Evolutionary conservation across 176 grass and related monocot genomes (phyloP).

Genomic region (Zoysia japonica): DNA sequence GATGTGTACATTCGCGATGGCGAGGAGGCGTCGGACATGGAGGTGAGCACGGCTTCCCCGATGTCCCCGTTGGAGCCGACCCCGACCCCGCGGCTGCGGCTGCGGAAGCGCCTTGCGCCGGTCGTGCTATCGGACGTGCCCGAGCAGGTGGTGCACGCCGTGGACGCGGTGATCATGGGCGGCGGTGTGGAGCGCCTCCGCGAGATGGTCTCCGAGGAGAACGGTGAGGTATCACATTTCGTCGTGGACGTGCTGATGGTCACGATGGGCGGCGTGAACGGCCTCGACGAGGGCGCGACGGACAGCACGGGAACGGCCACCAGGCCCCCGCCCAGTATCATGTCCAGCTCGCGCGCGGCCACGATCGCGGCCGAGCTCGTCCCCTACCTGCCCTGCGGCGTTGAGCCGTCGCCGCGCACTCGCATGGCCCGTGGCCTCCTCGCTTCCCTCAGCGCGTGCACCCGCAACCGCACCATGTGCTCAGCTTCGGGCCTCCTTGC

Average conservation of each 20-base stretch:
- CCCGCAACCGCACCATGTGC: slow-evolving; percentile 96
- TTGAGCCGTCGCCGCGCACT: slow-evolving; percentile 87
- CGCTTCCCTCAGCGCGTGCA: slow-evolving; percentile 70
- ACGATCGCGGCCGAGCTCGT: slow-evolving; percentile 74
- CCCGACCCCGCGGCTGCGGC: slow-evolving; percentile 1
- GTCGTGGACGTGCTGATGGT: slow-evolving; percentile 88
- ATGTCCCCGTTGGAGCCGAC: background rate
- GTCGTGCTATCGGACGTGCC: slow-evolving; percentile 72
- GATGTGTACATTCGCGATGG: slow-evolving; percentile 41
- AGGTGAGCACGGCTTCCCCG: slow-evolving; percentile 32
- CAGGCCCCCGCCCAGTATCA: slow-evolving; percentile 59
- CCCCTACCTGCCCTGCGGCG: slow-evolving; percentile 71
- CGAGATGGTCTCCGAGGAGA: slow-evolving; percentile 61
- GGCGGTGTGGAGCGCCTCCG: slow-evolving; percentile 58
- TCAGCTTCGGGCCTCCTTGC: slow-evolving; percentile 67
- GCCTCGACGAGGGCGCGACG: slow-evolving; percentile 65
- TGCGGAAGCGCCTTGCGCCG: slow-evolving; percentile 45
- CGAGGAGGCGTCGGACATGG: slow-evolving; percentile 43
- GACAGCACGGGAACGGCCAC: slow-evolving; percentile 10
- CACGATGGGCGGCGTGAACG: slow-evolving; percentile 90
- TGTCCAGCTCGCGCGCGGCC: slow-evolving; percentile 84
- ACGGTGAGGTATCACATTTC: slow-evolving; percentile 63
- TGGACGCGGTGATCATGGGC: slow-evolving; percentile 95
- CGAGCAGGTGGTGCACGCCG: slow-evolving; percentile 69
- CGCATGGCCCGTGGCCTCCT: slow-evolving; percentile 77